Evolutionary conservation across 31 red algal genomes (phyloP).

Genomic region (Asparagopsis taxiformis): DNA sequence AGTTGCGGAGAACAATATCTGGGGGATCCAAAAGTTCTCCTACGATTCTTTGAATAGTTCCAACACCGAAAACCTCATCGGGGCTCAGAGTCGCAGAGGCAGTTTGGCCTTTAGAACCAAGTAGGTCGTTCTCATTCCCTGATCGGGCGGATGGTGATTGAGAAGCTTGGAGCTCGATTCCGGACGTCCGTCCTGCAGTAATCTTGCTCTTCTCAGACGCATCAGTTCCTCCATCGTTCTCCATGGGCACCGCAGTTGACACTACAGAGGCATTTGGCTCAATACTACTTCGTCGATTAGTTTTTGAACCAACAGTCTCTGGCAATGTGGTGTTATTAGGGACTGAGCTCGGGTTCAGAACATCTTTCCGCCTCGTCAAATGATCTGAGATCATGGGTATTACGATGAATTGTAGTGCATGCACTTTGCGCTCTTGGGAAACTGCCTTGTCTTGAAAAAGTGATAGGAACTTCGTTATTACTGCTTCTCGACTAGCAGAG

Average conservation of each 20-base stretch:
- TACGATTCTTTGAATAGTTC: constrained; percentile 68
- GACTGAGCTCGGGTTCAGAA: neutral
- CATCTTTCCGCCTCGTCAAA: constrained; percentile 25
- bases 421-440: constrained; percentile 80
- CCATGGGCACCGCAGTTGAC: neutral
- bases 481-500: constrained; percentile 18
- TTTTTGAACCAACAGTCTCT: neutral
- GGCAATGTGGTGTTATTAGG: neutral
- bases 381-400: constrained; percentile 77
- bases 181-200: neutral
- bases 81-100: neutral
- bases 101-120: neutral
- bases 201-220: too few species aligned
- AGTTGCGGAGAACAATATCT: constrained; percentile 71
- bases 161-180: neutral
- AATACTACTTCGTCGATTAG: neutral
- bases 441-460: constrained; percentile 55
- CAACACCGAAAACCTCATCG: constrained; percentile 48
- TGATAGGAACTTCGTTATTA: constrained; percentile 71
- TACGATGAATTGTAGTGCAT: constrained; percentile 87
- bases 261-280: neutral
- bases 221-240: neutral
- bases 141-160: neutral
- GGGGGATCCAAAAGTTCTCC: constrained; percentile 78
- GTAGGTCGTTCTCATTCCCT: neutral